Conservation (phyloP, 108 stramenopile genomes). For the Skeletonema marinoi region DNA sequence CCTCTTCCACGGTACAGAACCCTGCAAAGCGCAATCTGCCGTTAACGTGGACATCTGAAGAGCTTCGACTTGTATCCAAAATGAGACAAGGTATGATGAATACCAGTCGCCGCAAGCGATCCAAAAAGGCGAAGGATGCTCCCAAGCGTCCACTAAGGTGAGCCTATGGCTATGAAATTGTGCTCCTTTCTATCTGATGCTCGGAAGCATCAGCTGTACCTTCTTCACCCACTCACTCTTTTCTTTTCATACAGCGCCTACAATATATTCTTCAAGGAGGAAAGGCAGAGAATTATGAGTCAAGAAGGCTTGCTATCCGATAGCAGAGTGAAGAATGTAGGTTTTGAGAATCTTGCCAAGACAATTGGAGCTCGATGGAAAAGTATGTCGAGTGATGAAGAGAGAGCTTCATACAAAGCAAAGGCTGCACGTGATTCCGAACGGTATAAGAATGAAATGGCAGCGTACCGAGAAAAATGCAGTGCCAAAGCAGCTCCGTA, state of each 20-base stretch:
- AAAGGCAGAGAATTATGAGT: conserved; percentile 49
- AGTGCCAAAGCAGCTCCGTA: neutral
- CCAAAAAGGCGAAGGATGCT: neutral
- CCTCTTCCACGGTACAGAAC: neutral
- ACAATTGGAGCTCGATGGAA: conserved; percentile 58
- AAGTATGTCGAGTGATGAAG: conserved; percentile 41
- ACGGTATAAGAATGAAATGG: conserved; percentile 8
- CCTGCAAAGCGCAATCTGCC: neutral
- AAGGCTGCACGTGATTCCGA: conserved; percentile 28
- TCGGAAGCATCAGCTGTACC: neutral
- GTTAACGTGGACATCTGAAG: neutral
- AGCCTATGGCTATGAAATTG: too few species aligned
- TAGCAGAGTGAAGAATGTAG: conserved; percentile 16
- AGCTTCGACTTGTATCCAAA: neutral
- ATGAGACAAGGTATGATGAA: neutral
- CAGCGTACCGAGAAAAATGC: neutral
- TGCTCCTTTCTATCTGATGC: neutral
- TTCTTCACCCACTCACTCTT: neutral
- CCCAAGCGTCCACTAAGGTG: neutral
- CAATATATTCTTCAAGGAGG: conserved; percentile 64
- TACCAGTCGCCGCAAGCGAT: neutral
- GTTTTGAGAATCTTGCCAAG: conserved; percentile 62
- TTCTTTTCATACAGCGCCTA: conserved; percentile 29
- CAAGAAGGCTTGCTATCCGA: neutral
- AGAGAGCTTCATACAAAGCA: conserved; percentile 51